A percentile compares a stretch with the other conserved stretches of the same genome.
Evolutionary conservation across 306 rosid genomes (phyloP).

Genomic region (Sicyos edulis): DNA sequence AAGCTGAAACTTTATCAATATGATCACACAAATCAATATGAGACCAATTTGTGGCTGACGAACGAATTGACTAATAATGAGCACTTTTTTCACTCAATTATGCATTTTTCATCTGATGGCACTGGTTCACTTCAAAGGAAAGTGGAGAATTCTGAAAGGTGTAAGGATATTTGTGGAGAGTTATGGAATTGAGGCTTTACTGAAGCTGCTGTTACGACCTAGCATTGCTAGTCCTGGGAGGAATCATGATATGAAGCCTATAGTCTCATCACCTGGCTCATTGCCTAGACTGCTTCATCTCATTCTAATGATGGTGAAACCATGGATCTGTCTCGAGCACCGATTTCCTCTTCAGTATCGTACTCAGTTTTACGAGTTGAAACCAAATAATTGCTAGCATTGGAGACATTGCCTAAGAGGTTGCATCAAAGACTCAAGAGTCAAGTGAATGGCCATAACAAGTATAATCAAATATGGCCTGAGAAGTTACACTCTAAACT

Average conservation of each 20-base stretch:
- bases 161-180: no score
- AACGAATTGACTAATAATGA: no score
- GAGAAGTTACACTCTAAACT: no score
- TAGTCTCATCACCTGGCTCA: conserved; percentile 47
- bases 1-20: no score
- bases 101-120: no score
- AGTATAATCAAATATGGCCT: neutral
- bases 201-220: no score
- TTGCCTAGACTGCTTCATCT: conserved; percentile 46
- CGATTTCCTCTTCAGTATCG: conserved; percentile 49
- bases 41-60: no score
- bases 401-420: conserved; percentile 56
- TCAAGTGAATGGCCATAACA: neutral
- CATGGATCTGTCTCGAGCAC: conserved; percentile 46
- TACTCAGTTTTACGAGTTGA: conserved; percentile 42
- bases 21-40: no score
- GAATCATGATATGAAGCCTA: conserved; percentile 42
- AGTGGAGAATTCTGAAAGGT: no score
- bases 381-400: conserved; percentile 55
- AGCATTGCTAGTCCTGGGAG: conserved; percentile 69
- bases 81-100: no score
- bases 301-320: conserved; percentile 48
- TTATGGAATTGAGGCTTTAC: no score
- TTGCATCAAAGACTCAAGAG: conserved; percentile 22
- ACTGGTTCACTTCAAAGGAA: no score